Evolutionary conservation across 23 red algal genomes (phyloP).

Genomic region (Gracilaria caudata): DNA sequence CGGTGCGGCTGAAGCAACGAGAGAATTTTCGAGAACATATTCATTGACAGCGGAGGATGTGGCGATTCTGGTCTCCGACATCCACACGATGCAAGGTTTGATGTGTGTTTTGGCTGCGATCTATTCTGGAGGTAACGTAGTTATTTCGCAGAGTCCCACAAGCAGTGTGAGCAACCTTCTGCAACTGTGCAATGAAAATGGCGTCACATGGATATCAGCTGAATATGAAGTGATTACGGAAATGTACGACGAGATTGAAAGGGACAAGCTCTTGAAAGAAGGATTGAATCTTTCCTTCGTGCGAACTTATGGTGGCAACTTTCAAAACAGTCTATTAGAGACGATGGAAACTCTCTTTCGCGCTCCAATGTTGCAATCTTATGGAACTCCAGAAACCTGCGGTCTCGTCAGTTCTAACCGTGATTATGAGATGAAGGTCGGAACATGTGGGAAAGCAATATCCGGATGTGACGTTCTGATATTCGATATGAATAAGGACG

Average conservation of each 20-base stretch:
- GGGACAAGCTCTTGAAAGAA: conserved; percentile 13
- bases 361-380: conserved; percentile 61
- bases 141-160: conserved; percentile 29
- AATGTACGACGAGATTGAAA: conserved; percentile 42
- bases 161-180: conserved; percentile 16
- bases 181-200: conserved; percentile 20
- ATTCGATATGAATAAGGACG: conserved; percentile 43
- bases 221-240: conserved; percentile 19
- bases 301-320: conserved; percentile 41
- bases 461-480: conserved; percentile 54
- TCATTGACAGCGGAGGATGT: conserved; percentile 38
- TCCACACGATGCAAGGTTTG: conserved; percentile 67
- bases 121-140: conserved; percentile 70
- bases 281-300: conserved; percentile 52
- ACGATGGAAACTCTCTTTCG: conserved; percentile 37
- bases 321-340: not conserved
- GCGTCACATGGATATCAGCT: conserved; percentile 67
- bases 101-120: conserved; percentile 57
- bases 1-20: conserved; percentile 44
- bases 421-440: not conserved
- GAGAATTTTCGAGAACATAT: conserved; percentile 73
- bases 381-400: conserved; percentile 80
- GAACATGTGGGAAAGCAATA: conserved; percentile 58
- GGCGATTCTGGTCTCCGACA: conserved; percentile 44
- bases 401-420: conserved; percentile 47